phyloP scores from a whole-genome alignment of 352 stramenopile genomes.

The Phytopythium vexans region DNA sequence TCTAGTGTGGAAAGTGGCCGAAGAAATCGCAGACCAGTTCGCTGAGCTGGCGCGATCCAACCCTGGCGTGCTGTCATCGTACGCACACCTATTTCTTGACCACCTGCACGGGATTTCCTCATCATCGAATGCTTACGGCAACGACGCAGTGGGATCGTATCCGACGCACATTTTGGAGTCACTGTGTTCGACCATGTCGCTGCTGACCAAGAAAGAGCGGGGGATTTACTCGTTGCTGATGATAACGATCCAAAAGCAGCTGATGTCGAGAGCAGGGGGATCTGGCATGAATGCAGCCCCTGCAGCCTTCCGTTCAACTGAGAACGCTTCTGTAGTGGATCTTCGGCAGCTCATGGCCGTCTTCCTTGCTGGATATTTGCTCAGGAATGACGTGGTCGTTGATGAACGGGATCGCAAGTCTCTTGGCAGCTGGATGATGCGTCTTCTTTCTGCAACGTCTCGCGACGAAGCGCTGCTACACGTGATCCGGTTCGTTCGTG shows the following conservation, averaged over 20 bases:
- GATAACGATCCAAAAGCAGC: slow-evolving; percentile 86
- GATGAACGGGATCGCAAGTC: slow-evolving; percentile 61
- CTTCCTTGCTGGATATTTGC: slow-evolving; percentile 64
- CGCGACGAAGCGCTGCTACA: slow-evolving; percentile 65
- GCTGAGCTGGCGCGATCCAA: slow-evolving; percentile 38
- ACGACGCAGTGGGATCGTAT: slow-evolving; percentile 29
- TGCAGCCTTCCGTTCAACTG: slow-evolving; percentile 9
- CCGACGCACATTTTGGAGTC: slow-evolving; percentile 57
- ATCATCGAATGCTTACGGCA: slow-evolving; percentile 18
- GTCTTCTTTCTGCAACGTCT: slow-evolving; percentile 55
- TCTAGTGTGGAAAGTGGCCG: slow-evolving; percentile 65
- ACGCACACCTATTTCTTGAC: slow-evolving; percentile 72
- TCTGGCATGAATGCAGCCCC: slow-evolving; percentile 12
- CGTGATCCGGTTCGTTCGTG: slow-evolving; percentile 54
- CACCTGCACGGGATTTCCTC: slow-evolving; percentile 70
- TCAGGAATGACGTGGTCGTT: slow-evolving; percentile 47
- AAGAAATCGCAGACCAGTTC: slow-evolving; percentile 45
- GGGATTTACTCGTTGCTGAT: slow-evolving; percentile 73
- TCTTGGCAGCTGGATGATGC: slow-evolving; percentile 61
- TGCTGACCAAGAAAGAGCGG: slow-evolving; percentile 58
- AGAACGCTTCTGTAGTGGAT: slow-evolving; percentile 29
- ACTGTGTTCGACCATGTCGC: slow-evolving; percentile 68
- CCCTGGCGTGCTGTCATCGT: slow-evolving; percentile 39
- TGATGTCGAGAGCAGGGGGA: slow-evolving; percentile 36
- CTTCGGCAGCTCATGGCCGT: slow-evolving; percentile 80